These are phyloP conservation scores for Microcyclospora tardicrescens DNA, from an alignment of 2,329 filamentous ascomycete species.

Conservation along the genomic window DNA sequence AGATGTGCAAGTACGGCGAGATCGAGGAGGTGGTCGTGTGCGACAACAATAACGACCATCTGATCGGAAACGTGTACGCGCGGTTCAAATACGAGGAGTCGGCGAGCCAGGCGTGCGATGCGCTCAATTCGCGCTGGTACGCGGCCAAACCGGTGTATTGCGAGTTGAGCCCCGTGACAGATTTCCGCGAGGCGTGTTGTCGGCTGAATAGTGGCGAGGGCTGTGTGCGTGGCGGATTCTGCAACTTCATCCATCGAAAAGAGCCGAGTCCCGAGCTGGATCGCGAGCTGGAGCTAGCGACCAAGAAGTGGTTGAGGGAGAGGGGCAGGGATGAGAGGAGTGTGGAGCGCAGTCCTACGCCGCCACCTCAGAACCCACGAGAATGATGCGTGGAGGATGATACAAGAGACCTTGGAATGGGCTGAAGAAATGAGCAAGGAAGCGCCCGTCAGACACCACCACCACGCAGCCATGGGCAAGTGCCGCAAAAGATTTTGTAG, in stretches of 20 bases:
- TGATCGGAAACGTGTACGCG: constrained; percentile 98
- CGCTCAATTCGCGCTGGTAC: constrained; percentile 91
- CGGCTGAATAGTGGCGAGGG: constrained; percentile 88
- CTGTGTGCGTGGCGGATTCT: constrained; percentile 91
- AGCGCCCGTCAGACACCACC: no score
- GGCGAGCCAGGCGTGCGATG: constrained; percentile 85
- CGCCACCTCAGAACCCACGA: constrained; percentile 65
- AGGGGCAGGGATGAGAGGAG: constrained; percentile 75
- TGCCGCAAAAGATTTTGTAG: no score
- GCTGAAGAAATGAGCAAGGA: background rate
- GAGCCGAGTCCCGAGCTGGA: constrained; percentile 84
- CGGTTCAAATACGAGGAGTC: constrained; percentile 99
- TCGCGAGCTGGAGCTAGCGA: constrained; percentile 69
- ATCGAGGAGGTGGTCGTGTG: constrained; percentile 96
- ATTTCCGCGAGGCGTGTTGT: constrained; percentile 96
- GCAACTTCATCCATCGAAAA: constrained; percentile 98
- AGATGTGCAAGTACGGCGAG: constrained; percentile 98
- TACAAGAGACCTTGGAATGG: background rate
- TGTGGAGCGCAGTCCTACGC: constrained; percentile 68
- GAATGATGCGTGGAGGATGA: constrained; percentile 34
- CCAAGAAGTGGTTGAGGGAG: constrained; percentile 90
- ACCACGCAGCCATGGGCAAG: no score
- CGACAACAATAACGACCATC: constrained; percentile 98
- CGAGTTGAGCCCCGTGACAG: constrained; percentile 90
- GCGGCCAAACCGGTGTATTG: constrained; percentile 95